Base-by-base conservation (phyloP, 805 yeast species). In the Candida dajiaensis region DNA sequence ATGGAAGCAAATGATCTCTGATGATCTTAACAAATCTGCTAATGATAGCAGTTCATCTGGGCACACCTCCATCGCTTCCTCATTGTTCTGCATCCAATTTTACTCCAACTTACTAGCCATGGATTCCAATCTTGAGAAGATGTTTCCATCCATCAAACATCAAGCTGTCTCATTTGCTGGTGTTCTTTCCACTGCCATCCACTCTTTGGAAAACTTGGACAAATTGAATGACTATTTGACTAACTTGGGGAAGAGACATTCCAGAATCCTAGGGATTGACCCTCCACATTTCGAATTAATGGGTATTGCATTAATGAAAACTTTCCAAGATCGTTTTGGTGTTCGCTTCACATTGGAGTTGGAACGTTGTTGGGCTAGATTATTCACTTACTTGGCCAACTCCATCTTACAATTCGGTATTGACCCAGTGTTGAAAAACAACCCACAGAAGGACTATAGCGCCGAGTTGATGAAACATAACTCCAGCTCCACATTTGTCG, bases 161-260 rank as follows among this genome's bases (percentile, higher is more conserved):
- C 95, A 88, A 65, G 89, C 94, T 1, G 77, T 80, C 15, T 77
- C 90, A 8, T 83, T 87, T 68, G 89, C 92, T 0, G 89, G 90
- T 6, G 87, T 87, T 18, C 63, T 88, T 55, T 76, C 85, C 25
- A 72, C 80, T 38, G 85, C 90, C 2, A 78, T 87, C 49, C 65
- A 74, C 25, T 80, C 79, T 53, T 67, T 87, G 44, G 89, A 84
- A 45, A 73, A 81, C 52, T 68, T 86, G 44, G 58, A 72, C 3
- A 63, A 65, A 7, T 65, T 86, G 54, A 82, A 83, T 55, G 83
- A 74, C 22, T 81, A 81, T 46, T 65, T 88, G 42, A 68, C 68
- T 39, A 75, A 77, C 41, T 65, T 87, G 53, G 95, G 90, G 2
- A 85, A 84, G 59, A 69, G 87, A 43, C 95, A 88, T 62, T 69